Evolutionary conservation across 148 eudicot species (phyloP).

Genomic region (Rhododendron williamsianum): DNA sequence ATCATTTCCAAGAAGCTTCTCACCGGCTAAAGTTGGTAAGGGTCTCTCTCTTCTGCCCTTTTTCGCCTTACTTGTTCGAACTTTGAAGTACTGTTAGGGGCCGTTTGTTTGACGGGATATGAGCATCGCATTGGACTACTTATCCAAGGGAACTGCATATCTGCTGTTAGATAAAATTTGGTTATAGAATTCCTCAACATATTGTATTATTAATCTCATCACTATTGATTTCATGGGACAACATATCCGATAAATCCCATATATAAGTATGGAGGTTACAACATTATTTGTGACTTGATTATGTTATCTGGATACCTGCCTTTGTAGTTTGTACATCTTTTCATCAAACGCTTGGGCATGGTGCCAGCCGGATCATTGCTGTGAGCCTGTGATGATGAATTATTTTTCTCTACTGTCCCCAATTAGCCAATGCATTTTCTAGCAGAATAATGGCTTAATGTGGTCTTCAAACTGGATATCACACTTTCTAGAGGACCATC

Average conservation of each 20-base stretch:
- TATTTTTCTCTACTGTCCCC: background rate
- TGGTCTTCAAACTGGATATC: background rate
- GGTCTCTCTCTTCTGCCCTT: background rate
- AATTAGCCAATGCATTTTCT: background rate
- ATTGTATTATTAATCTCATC: background rate
- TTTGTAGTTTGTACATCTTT: slow-evolving; percentile 15
- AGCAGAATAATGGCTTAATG: background rate
- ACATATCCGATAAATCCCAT: background rate
- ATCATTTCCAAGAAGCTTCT: slow-evolving; percentile 31
- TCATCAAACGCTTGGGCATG: background rate
- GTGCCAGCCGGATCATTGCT: background rate
- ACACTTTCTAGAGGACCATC: background rate
- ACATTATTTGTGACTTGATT: background rate
- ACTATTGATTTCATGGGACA: background rate
- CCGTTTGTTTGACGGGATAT: background rate
- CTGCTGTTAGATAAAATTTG: background rate
- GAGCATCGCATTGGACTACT: background rate
- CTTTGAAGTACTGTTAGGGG: background rate
- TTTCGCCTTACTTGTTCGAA: background rate
- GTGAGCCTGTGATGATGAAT: background rate
- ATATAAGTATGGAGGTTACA: background rate
- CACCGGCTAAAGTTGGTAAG: slow-evolving; percentile 53
- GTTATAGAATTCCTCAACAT: background rate
- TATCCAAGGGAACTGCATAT: background rate
- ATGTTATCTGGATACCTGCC: slow-evolving; percentile 19